Conservation (phyloP, 179 eudicot species). For the Beta corolliflora region DNA sequence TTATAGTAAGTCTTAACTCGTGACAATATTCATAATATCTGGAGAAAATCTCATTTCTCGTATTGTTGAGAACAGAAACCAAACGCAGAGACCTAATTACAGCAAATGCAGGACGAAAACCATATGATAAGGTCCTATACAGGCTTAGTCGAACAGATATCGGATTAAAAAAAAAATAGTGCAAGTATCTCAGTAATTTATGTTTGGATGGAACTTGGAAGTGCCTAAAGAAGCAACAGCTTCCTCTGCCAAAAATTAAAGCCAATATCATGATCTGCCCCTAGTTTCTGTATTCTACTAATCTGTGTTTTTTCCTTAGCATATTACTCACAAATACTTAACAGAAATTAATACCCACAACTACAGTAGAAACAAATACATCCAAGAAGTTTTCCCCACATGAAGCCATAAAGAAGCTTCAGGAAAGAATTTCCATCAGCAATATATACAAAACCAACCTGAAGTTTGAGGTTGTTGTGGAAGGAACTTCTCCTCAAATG, state of each 20-base stretch:
- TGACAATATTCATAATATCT: no score
- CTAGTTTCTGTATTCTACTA: not conserved
- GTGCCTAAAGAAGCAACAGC: not conserved
- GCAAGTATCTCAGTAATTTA: not conserved
- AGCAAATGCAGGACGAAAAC: no score
- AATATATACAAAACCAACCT: constrained; percentile 45
- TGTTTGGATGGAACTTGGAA: not conserved
- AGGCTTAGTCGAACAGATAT: not conserved
- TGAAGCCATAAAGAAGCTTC: not conserved
- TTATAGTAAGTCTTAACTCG: no score
- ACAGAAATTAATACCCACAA: not conserved
- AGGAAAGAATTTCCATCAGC: not conserved
- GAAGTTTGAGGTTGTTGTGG: constrained; percentile 86
- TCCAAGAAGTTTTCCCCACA: not conserved
- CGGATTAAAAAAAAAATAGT: not conserved
- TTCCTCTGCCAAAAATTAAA: not conserved
- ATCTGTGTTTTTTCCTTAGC: not conserved
- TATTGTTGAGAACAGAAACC: no score
- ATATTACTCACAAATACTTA: not conserved
- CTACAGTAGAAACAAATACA: not conserved
- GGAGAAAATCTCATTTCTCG: no score
- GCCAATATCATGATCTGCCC: not conserved
- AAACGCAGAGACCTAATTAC: no score
- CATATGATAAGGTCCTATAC: no score
- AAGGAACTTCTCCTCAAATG: constrained; percentile 91